Base-by-base conservation (phyloP, 2,329 filamentous ascomycete genomes). In the Penicillium sp. region DNA sequence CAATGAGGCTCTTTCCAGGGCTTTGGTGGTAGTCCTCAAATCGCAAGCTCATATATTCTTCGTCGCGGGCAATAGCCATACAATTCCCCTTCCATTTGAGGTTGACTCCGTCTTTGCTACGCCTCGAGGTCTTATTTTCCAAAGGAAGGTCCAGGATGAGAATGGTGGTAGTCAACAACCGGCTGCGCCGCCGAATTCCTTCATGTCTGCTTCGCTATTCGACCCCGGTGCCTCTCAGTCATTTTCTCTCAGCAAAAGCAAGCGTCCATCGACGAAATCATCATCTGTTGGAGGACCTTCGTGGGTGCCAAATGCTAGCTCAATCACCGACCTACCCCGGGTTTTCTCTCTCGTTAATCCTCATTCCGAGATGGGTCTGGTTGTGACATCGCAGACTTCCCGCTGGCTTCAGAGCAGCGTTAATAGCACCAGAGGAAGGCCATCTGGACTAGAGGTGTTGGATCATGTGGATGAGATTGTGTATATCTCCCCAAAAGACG, bases 11-110 rank as follows among this genome's bases (percentile, higher is more conserved):
- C 53, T 72, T 60, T 69, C 77, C 65, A 69, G 87, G 66, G 91
- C 93, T 5, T 77, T 99, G 58, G 90, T 97, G 8, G 89, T 99
- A 47, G 89, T 97, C 63, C 83, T 99, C 61, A 92, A 90, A 74
- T 92, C 90, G 0, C 93, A 97, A 69, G 91, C 90, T 23, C 93
- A 97, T 69, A 85, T 99, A 61, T 95, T 92, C 78, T 97, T 95
- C 70, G 82, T 97, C 37, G 85, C 89, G 2, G 93, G 93, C 21
- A 87, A 90, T 34, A 94, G 85, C 68, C 90, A 99, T 80, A 85
- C 96, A 55, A 82, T 97, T 46, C 91, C 96, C 70, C 85, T 99
- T 68, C 93, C 93, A 2, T 99, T 99, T 68, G 92, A 97, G 74
- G 89, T 97, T 40, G 91, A 96, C 68, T 85, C 85, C 50, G 91